Conservation (phyloP, 202 grass and related monocot species). For the Alloteropsis angusta region DNA sequence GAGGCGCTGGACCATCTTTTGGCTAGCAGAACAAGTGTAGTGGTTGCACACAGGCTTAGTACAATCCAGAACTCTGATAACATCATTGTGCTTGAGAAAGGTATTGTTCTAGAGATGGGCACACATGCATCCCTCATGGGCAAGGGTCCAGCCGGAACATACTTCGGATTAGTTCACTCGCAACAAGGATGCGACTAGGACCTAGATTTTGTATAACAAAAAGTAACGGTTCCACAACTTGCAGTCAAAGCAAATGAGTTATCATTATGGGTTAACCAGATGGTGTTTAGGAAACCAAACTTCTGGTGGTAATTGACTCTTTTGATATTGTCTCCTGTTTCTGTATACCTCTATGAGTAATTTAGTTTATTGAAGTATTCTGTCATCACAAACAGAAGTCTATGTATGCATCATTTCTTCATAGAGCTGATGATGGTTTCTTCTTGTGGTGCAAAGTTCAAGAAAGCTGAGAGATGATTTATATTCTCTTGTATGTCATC, state of each 20-base stretch:
- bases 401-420: neutral
- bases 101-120: constrained; percentile 55
- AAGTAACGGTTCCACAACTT: neutral
- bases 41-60: constrained; percentile 55
- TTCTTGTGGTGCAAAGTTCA: neutral
- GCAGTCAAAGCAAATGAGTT: neutral
- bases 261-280: neutral
- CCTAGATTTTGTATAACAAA: neutral
- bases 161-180: constrained; percentile 14
- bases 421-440: constrained; percentile 10
- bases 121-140: constrained; percentile 72
- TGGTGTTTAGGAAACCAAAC: neutral
- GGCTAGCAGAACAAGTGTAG: constrained; percentile 61
- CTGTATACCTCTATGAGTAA: no score
- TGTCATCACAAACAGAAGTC: no score
- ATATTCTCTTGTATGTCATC: constrained; percentile 1
- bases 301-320: neutral
- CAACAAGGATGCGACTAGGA: constrained; percentile 38
- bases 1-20: constrained; percentile 69
- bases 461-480: constrained; percentile 1
- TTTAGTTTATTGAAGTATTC: no score
- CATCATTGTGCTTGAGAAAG: no score
- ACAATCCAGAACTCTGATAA: no score
- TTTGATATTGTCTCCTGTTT: neutral
- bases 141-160: constrained; percentile 46